Evolutionary conservation across 768 basidiomycete species (phyloP).

Genomic region (Panus rudis): DNA sequence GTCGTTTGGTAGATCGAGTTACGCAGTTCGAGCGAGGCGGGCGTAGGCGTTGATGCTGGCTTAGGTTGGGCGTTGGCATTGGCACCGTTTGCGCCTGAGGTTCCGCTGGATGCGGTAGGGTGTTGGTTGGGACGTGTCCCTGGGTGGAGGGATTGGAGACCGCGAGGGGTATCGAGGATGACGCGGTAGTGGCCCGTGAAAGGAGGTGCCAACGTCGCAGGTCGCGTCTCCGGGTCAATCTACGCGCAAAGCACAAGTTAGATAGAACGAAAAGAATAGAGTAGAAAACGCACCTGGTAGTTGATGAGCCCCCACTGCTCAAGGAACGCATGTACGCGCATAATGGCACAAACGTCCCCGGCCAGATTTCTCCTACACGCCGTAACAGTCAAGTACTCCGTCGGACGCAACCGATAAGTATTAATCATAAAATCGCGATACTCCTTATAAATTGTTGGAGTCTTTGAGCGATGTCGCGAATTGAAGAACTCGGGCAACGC

Average conservation of each 20-base stretch:
- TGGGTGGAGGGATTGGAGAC: constrained; percentile 88
- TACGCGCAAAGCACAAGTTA: constrained; percentile 26
- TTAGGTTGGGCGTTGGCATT: constrained; percentile 42
- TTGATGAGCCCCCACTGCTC: constrained; percentile 99
- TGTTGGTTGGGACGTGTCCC: constrained; percentile 55
- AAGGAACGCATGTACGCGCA: constrained; percentile 97
- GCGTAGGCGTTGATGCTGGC: constrained; percentile 32
- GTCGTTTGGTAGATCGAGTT: constrained; percentile 86
- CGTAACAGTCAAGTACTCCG: constrained; percentile 95
- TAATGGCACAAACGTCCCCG: constrained; percentile 96
- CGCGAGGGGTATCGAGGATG: constrained; percentile 92
- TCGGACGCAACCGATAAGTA: constrained; percentile 89
- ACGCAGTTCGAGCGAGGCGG: constrained; percentile 82
- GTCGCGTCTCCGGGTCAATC: constrained; percentile 96
- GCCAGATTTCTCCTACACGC: constrained; percentile 94
- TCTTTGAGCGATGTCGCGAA: constrained; percentile 89
- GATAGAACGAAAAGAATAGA: constrained; percentile 6
- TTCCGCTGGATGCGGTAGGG: constrained; percentile 31
- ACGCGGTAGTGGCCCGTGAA: constrained; percentile 99
- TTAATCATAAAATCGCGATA: constrained; percentile 99
- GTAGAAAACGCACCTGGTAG: constrained; percentile 69
- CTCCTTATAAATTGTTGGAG: constrained; percentile 96
- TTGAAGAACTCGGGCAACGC: constrained; percentile 98
- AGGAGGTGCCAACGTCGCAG: constrained; percentile 89
- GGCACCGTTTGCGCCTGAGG: too few relatives aligned